Percentiles rank a stretch among this genome's conserved stretches.
These are phyloP conservation scores for Kodamaea nitidulidarum DNA, from an alignment of 805 yeast species.

Conservation along the genomic window DNA sequence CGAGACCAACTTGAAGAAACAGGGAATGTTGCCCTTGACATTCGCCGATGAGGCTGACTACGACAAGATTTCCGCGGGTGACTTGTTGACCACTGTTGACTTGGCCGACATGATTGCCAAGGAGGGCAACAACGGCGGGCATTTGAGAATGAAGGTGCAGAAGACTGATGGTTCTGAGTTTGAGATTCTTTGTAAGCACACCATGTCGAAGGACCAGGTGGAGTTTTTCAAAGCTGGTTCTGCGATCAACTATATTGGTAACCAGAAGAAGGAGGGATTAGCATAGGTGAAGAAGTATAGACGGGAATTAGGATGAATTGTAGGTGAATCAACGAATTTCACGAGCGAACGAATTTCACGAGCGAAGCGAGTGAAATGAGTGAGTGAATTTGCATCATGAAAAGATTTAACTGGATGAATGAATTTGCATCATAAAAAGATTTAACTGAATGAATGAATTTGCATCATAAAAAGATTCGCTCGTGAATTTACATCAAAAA, in stretches of 20 bases:
- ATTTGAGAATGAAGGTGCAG: conserved; percentile 64
- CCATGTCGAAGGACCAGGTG: conserved; percentile 95
- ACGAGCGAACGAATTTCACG: too few species aligned
- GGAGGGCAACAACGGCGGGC: conserved; percentile 86
- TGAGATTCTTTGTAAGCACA: conserved; percentile 77
- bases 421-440: too few species aligned
- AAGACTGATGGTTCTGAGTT: conserved; percentile 69
- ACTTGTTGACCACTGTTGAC: conserved; percentile 69
- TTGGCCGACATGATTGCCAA: conserved; percentile 72
- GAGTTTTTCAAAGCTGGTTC: conserved; percentile 97
- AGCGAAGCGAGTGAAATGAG: too few species aligned
- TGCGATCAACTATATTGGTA: conserved; percentile 89
- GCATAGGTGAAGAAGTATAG: neutral
- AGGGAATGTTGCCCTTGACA: conserved; percentile 93
- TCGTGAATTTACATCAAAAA: too few species aligned
- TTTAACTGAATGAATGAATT: too few species aligned
- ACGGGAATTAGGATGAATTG: too few species aligned
- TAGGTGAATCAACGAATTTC: too few species aligned
- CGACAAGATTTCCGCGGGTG: conserved; percentile 75
- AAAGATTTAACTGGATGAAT: too few species aligned
- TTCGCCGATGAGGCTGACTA: conserved; percentile 89
- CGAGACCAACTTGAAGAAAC: conserved; percentile 96
- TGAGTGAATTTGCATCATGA: too few species aligned
- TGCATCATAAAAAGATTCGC: too few species aligned
- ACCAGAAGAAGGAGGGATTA: conserved; percentile 26